Base-by-base conservation (phyloP, 345 rosid genomes). In the Nephelium lappaceum region DNA sequence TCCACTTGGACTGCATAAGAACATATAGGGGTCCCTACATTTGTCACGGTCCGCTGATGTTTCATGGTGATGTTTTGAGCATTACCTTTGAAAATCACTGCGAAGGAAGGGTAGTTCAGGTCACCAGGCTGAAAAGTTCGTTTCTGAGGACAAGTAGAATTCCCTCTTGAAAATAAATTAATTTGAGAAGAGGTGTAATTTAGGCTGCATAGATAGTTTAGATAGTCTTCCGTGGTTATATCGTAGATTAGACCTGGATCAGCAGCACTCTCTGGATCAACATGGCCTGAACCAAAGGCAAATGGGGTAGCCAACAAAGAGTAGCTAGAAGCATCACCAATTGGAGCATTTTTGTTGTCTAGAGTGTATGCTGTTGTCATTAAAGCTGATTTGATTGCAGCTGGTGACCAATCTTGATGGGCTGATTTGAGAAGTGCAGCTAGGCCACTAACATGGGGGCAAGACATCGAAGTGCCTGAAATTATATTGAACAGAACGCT, bases 401-500 rank as follows among this genome's bases (percentile, higher is more conserved):
- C 94, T 18, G 93, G 91, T 4, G 98, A 93, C 98, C 98, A 95
- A 43, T 89, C 83, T 47, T 78, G 55, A 76, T 90, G 97, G 36
- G 77, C 89, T 4, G 97, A 89, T 78, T 87, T 93, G 23, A 93
- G 84, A 3, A 93, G 80, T 23, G 92, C 89, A 16, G 95, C 98
- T 6, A 95, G 78, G 78, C 98, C 98, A 67, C 90, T 88, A 11
- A 91, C 81, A 73, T 95, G 98, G 1, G 98, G 97, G 72, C 97
- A 93, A 0, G 97, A 84, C 98, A 95, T 95, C 6, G 98, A 95
- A 2, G 98, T 95, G 51, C 98, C 98, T 1, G 98, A 93, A 27
- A 85, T 67, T 45, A 95, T 79, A 76, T 93, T 92, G 90, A 91
- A 92, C 1, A 76, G 23, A 31, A 91, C 95, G 0, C 89, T 81